phyloP scores from a whole-genome alignment of 306 rosid genomes.

The Hippophae rhamnoides region DNA sequence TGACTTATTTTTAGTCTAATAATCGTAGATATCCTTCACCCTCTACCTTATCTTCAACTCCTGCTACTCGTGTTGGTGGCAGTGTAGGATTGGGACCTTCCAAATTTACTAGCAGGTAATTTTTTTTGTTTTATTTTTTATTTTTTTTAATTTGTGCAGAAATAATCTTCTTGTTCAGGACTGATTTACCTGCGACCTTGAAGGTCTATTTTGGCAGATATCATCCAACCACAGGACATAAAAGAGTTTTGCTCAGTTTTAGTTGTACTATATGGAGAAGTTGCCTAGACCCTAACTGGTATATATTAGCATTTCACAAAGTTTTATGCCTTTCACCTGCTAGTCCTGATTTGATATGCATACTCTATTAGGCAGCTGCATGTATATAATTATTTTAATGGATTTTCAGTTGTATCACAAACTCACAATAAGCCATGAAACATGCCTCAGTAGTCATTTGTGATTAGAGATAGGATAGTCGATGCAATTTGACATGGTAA shows the following conservation, averaged over 20 bases:
- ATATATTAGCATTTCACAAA: slow-evolving; percentile 8
- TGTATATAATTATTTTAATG: too few species aligned
- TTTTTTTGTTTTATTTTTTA: not conserved
- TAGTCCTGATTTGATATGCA: not conserved
- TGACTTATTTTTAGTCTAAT: slow-evolving; percentile 51
- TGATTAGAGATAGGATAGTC: too few species aligned
- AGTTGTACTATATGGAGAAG: slow-evolving; percentile 76
- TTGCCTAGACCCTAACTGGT: slow-evolving; percentile 79
- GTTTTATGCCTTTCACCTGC: slow-evolving; percentile 14
- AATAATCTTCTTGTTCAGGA: slow-evolving; percentile 10
- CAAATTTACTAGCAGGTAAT: slow-evolving; percentile 70
- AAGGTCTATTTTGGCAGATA: slow-evolving; percentile 95
- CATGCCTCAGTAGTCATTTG: too few species aligned
- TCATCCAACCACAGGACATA: slow-evolving; percentile 86
- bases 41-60: slow-evolving; percentile 41
- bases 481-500: too few species aligned
- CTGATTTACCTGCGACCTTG: slow-evolving; percentile 36
- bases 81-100: slow-evolving; percentile 63
- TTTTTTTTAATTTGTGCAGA: slow-evolving; percentile 13
- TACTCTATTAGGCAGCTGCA: not conserved
- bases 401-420: too few species aligned
- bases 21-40: slow-evolving; percentile 44
- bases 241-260: slow-evolving; percentile 92
- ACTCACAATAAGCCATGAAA: too few species aligned
- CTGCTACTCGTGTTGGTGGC: slow-evolving; percentile 49